Evolutionary conservation across 2,329 filamentous ascomycete genomes (phyloP).

Genomic region (Ustulina deusta): DNA sequence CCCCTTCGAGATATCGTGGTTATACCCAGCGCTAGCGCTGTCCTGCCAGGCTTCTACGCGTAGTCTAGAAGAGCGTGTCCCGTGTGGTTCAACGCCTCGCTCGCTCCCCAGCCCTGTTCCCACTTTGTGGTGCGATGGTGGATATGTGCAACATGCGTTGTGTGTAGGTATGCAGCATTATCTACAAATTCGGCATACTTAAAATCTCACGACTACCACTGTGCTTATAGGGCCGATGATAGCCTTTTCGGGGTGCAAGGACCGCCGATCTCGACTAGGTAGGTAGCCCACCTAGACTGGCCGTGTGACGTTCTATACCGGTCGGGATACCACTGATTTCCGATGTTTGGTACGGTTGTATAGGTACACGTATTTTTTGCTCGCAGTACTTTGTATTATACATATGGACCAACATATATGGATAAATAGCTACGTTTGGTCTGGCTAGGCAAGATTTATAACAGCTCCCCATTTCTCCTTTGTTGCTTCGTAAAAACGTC

Average conservation of each 20-base stretch:
- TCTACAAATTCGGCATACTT: constrained; percentile 1
- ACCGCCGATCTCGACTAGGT: constrained; percentile 25
- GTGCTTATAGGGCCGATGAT: constrained; percentile 18
- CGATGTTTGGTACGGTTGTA: background rate
- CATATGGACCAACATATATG: too few species aligned
- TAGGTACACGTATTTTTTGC: background rate
- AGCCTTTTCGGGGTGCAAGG: constrained; percentile 13
- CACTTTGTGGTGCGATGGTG: constrained; percentile 18
- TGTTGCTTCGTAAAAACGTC: too few species aligned
- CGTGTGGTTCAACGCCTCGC: constrained; percentile 1
- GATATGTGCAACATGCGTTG: background rate
- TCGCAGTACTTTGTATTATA: background rate
- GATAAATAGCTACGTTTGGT: too few species aligned
- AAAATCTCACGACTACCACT: background rate
- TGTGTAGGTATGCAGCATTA: background rate
- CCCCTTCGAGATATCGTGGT: background rate
- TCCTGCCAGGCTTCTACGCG: background rate
- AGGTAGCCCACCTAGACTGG: background rate
- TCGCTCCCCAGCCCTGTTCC: background rate
- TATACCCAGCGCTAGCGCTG: background rate
- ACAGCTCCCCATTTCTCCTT: too few species aligned
- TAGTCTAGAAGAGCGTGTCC: constrained; percentile 12
- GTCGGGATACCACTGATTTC: background rate
- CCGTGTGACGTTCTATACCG: background rate
- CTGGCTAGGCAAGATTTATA: too few species aligned